Evolutionary conservation across 768 basidiomycete species (phyloP).

Genomic region (Lentinula boryana): DNA sequence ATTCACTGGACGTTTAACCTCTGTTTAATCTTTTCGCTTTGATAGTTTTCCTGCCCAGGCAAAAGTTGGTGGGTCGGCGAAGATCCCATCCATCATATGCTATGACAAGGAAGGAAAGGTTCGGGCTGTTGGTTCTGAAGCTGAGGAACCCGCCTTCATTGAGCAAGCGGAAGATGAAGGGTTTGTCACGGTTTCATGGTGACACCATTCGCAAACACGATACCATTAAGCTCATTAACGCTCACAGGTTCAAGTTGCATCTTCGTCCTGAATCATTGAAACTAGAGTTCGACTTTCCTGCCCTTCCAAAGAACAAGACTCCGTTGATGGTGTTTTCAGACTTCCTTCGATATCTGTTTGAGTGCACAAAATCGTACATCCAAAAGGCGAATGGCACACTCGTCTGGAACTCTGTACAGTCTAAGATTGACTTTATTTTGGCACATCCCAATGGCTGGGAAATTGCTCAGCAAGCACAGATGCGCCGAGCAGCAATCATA

Average conservation of each 20-base stretch:
- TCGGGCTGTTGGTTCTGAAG: constrained; percentile 40
- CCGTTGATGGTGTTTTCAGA: constrained; percentile 41
- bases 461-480: constrained; percentile 48
- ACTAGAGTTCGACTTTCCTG: constrained; percentile 22
- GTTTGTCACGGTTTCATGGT: constrained; percentile 44
- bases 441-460: constrained; percentile 67
- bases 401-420: constrained; percentile 39
- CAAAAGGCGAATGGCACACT: constrained; percentile 34
- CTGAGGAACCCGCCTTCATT: constrained; percentile 26
- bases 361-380: constrained; percentile 41
- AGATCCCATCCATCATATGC: constrained; percentile 42
- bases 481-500: constrained; percentile 47
- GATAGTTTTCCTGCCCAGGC: constrained; percentile 41
- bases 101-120: constrained; percentile 34
- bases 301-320: constrained; percentile 36
- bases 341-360: constrained; percentile 41
- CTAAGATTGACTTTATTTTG: constrained; percentile 43
- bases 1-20: neutral
- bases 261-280: constrained; percentile 21
- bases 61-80: constrained; percentile 33
- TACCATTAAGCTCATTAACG: neutral
- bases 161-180: constrained; percentile 35
- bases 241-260: constrained; percentile 32
- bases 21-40: neutral
- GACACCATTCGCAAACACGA: constrained; percentile 11